Conservation (phyloP, 2,329 filamentous ascomycete genomes). For the Colletotrichum ledebouriae region DNA sequence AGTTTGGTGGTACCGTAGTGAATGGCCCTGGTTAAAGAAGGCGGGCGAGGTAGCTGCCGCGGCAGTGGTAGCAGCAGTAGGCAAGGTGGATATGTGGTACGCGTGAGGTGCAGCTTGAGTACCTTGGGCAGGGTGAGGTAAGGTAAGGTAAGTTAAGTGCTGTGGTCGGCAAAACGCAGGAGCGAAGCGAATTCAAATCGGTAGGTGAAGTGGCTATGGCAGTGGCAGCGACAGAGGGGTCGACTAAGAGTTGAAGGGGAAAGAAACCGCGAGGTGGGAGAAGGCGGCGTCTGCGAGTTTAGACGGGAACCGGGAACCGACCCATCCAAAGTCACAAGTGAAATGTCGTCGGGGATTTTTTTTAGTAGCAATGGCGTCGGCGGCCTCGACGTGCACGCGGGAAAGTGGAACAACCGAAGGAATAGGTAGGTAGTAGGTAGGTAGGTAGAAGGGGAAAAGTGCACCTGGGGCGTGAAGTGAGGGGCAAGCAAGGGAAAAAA, state of each 20-base stretch:
- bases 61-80: neutral
- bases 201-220: slow-evolving; percentile 5
- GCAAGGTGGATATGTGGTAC: too few species aligned
- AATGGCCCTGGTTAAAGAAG: slow-evolving; percentile 2
- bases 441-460: slow-evolving; percentile 9
- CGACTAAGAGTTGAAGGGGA: neutral
- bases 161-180: too few species aligned
- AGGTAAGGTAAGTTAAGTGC: neutral
- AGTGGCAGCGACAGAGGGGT: neutral
- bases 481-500: slow-evolving; percentile 17
- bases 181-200: too few species aligned
- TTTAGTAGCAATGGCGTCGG: slow-evolving; percentile 36
- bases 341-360: slow-evolving; percentile 41
- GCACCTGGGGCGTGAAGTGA: slow-evolving; percentile 12
- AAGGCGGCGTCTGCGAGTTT: slow-evolving; percentile 8
- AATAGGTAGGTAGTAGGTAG: neutral
- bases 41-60: slow-evolving; percentile 7
- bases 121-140: neutral
- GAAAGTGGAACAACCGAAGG: slow-evolving; percentile 37
- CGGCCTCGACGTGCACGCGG: slow-evolving; percentile 33
- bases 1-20: neutral
- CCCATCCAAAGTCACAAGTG: slow-evolving; percentile 40
- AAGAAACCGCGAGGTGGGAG: neutral
- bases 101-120: too few species aligned
- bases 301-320: slow-evolving; percentile 11